A percentile compares a stretch with the other conserved stretches of the same genome.
Evolutionary conservation across 148 eudicot genomes (phyloP).

Genomic region (Rhododendron vialii): DNA sequence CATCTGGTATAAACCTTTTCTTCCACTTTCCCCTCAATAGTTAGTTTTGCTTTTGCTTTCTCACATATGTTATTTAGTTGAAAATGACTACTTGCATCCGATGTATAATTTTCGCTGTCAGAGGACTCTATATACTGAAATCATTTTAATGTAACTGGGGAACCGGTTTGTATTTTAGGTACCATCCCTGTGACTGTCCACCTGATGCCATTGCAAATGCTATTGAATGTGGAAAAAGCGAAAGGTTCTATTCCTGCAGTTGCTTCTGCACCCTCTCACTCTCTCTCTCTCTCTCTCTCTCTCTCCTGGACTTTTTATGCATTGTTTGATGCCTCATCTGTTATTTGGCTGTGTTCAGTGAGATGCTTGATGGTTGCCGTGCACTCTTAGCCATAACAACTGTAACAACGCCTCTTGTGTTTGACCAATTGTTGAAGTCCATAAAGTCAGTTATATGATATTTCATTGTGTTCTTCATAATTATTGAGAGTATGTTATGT

Average conservation of each 20-base stretch:
- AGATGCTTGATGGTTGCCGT: constrained; percentile 99
- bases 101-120: not conserved
- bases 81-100: not conserved
- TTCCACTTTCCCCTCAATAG: not conserved
- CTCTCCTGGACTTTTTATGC: not conserved
- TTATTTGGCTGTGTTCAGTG: constrained; percentile 40
- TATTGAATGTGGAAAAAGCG: constrained; percentile 81
- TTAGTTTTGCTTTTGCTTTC: not conserved
- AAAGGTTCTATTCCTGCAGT: constrained; percentile 49
- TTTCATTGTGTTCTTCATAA: not conserved
- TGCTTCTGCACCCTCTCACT: not conserved
- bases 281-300: not conserved
- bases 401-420: constrained; percentile 61
- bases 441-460: constrained; percentile 48
- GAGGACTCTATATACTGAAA: not conserved
- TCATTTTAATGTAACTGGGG: not conserved
- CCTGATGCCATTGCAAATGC: constrained; percentile 65
- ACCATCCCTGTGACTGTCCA: constrained; percentile 38
- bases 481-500: not conserved
- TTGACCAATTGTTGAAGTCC: constrained; percentile 74
- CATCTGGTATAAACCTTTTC: constrained; percentile 48
- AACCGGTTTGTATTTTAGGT: not conserved
- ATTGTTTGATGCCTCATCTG: constrained; percentile 13
- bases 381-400: constrained; percentile 78
- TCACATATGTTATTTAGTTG: not conserved